These are phyloP conservation scores for Albophoma yamanashiensis DNA, from an alignment of 2,329 filamentous ascomycete genomes.

Conservation along the genomic window DNA sequence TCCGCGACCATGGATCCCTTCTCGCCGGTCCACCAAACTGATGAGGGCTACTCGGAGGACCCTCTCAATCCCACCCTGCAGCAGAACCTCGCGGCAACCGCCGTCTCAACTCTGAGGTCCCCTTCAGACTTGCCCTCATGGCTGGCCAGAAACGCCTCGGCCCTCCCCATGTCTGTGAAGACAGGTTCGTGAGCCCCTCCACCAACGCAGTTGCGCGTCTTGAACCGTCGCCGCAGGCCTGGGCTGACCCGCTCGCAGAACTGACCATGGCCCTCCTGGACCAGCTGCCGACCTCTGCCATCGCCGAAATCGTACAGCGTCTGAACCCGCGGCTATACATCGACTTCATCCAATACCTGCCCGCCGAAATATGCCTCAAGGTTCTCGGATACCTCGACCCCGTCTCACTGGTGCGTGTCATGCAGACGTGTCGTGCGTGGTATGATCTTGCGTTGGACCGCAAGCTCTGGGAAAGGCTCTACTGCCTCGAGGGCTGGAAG, in stretches of 20 bases:
- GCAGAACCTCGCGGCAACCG: conserved; percentile 18
- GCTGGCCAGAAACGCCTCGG: conserved; percentile 38
- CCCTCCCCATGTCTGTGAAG: conserved; percentile 37
- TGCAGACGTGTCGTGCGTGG: conserved; percentile 73
- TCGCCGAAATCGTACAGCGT: conserved; percentile 70
- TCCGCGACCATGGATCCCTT: conserved; percentile 30
- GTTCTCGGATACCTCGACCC: conserved; percentile 82
- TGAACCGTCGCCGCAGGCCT: not conserved
- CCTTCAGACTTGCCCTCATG: conserved; percentile 36
- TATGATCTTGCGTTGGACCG: conserved; percentile 71
- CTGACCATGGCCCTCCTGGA: conserved; percentile 70
- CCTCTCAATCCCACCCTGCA: conserved; percentile 35
- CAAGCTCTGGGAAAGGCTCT: conserved; percentile 76
- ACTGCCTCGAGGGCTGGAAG: conserved; percentile 78
- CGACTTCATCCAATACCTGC: conserved; percentile 78
- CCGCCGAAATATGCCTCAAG: conserved; percentile 82
- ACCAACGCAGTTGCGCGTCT: not conserved
- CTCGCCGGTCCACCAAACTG: conserved; percentile 48
- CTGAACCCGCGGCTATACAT: conserved; percentile 81
- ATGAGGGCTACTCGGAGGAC: conserved; percentile 84
- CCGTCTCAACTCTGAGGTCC: conserved; percentile 24
- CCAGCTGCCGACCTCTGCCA: conserved; percentile 67
- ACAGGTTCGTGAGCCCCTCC: conserved; percentile 27
- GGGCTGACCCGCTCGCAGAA: conserved; percentile 37
- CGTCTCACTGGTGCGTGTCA: conserved; percentile 66